Conservation (phyloP, 129 eudicot genomes). For the Tagetes patula region DNA sequence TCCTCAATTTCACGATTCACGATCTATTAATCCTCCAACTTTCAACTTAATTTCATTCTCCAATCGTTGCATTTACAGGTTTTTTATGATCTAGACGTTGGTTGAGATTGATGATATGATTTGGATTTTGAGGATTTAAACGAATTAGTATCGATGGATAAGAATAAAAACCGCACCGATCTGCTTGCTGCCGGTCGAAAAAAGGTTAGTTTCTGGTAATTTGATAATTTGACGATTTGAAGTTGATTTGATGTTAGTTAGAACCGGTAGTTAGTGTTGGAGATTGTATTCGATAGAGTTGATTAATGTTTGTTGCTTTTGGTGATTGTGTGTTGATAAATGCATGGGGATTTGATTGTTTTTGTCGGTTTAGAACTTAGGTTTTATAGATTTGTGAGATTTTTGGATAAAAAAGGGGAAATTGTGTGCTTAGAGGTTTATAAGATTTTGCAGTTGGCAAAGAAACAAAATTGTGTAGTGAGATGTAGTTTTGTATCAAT, state of each 20-base stretch:
- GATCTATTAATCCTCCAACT: not conserved
- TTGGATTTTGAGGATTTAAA: constrained; percentile 28
- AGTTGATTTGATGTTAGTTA: constrained; percentile 7
- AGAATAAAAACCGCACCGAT: constrained; percentile 82
- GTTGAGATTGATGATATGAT: constrained; percentile 27
- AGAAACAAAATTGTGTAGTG: not conserved
- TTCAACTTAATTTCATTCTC: constrained; percentile 7
- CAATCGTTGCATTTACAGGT: constrained; percentile 33
- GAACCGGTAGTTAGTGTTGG: constrained; percentile 4
- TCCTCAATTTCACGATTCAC: not conserved
- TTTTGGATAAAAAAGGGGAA: not conserved
- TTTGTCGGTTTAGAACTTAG: constrained; percentile 17
- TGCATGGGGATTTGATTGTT: constrained; percentile 11
- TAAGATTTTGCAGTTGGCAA: not conserved
- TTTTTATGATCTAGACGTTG: constrained; percentile 16
- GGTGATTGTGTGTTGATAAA: not conserved
- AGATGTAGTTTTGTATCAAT: constrained; percentile 5
- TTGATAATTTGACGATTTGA: not conserved
- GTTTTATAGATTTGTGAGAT: constrained; percentile 17
- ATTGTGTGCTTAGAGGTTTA: constrained; percentile 12
- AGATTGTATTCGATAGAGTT: constrained; percentile 1
- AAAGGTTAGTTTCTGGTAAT: constrained; percentile 49
- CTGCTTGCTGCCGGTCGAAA: constrained; percentile 97
- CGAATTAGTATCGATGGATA: constrained; percentile 53
- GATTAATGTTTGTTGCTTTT: constrained; percentile 4